These are phyloP conservation scores for Trichoderma sp. DNA, from an alignment of 2,329 filamentous ascomycete genomes.

Conservation along the genomic window DNA sequence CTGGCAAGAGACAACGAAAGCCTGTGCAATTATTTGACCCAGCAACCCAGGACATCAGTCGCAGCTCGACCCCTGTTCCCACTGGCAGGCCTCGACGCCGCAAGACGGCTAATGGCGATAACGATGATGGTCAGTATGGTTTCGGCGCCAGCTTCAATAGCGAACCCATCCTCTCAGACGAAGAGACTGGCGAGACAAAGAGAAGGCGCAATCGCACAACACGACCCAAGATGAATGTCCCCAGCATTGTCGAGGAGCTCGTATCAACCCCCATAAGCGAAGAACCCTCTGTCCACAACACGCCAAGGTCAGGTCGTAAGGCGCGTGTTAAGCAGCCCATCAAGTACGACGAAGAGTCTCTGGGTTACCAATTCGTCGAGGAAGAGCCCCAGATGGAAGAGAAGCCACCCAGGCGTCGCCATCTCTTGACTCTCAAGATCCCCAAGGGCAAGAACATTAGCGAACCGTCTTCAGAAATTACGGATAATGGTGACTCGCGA, in stretches of 20 bases:
- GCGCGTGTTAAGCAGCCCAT: constrained; percentile 28
- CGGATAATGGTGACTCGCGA: constrained; percentile 47
- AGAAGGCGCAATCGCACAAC: constrained; percentile 34
- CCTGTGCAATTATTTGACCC: constrained; percentile 52
- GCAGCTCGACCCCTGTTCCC: constrained; percentile 49
- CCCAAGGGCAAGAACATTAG: constrained; percentile 42
- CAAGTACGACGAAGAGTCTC: constrained; percentile 32
- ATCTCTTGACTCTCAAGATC: constrained; percentile 40
- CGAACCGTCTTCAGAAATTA: constrained; percentile 37
- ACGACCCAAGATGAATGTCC: constrained; percentile 28
- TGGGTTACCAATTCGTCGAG: constrained; percentile 29
- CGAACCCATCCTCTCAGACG: constrained; percentile 33
- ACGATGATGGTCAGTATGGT: constrained; percentile 29
- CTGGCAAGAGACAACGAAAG: constrained; percentile 54
- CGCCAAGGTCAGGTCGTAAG: constrained; percentile 28
- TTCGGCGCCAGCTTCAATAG: constrained; percentile 36
- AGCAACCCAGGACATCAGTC: constrained; percentile 50
- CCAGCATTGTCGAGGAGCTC: constrained; percentile 29
- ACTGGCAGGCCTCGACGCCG: constrained; percentile 34
- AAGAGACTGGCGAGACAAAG: constrained; percentile 27
- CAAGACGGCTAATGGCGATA: constrained; percentile 32
- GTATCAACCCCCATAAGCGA: constrained; percentile 21
- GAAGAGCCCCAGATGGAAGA: constrained; percentile 27
- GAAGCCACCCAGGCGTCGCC: constrained; percentile 34
- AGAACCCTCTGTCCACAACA: constrained; percentile 8